Evolutionary conservation across 768 basidiomycete genomes (phyloP).

Genomic region (Tulasnella sp.): DNA sequence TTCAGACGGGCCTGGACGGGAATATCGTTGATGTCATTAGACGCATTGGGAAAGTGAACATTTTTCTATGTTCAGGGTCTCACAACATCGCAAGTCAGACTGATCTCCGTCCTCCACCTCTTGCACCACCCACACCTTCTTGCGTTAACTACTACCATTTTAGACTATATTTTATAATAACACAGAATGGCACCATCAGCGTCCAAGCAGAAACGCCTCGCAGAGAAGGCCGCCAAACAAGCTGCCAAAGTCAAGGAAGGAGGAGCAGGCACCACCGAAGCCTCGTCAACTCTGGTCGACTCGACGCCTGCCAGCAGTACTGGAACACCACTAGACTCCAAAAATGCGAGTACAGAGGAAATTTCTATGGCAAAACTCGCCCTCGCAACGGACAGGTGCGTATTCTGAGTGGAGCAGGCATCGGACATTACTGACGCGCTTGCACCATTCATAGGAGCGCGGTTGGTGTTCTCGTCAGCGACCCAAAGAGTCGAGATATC

Average conservation of each 20-base stretch:
- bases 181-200: slow-evolving; percentile 9
- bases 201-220: slow-evolving; percentile 71
- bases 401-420: slow-evolving; percentile 11
- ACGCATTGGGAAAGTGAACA: background rate
- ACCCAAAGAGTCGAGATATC: slow-evolving; percentile 87
- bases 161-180: background rate
- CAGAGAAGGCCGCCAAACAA: slow-evolving; percentile 85
- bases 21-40: background rate
- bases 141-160: background rate
- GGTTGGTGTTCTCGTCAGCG: slow-evolving; percentile 85
- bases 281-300: slow-evolving; percentile 42
- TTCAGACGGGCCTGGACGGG: background rate
- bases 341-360: slow-evolving; percentile 71
- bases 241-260: slow-evolving; percentile 39
- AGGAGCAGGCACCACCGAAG: slow-evolving; percentile 31
- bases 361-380: slow-evolving; percentile 82
- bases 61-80: background rate
- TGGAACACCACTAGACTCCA: slow-evolving; percentile 64
- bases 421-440: background rate
- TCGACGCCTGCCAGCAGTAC: slow-evolving; percentile 46
- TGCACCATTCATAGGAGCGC: slow-evolving; percentile 50
- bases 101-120: background rate
- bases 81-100: background rate
- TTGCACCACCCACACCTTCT: background rate
- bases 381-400: slow-evolving; percentile 80